Conservation (phyloP, 2,329 filamentous ascomycete genomes). For the Neonectria neomacrospora region DNA sequence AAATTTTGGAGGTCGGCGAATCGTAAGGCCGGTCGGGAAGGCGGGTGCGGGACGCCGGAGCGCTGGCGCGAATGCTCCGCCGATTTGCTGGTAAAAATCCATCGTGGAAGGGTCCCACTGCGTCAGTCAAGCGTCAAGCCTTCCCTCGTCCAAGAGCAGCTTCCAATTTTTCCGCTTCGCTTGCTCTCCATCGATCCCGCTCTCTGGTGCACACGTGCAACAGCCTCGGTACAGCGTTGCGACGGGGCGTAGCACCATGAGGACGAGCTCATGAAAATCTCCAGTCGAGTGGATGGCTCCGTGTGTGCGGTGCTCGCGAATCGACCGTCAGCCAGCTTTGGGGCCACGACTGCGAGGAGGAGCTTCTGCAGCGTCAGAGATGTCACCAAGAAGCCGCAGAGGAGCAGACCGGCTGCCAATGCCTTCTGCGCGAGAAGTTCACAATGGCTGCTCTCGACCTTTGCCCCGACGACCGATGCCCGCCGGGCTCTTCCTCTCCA, state of each 20-base stretch:
- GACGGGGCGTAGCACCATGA: conserved; percentile 54
- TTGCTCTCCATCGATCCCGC: neutral
- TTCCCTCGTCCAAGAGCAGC: conserved; percentile 36
- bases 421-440: conserved; percentile 49
- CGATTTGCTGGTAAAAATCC: conserved; percentile 39
- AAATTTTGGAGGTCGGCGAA: conserved; percentile 49
- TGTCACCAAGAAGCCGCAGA: conserved; percentile 31
- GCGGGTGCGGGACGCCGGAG: conserved; percentile 33
- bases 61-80: conserved; percentile 34
- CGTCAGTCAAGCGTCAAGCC: conserved; percentile 19
- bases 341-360: conserved; percentile 40
- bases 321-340: conserved; percentile 52
- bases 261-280: conserved; percentile 69
- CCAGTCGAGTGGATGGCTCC: conserved; percentile 69
- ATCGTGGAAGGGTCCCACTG: conserved; percentile 38
- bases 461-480: conserved; percentile 45
- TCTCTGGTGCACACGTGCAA: conserved; percentile 1
- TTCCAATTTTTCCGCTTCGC: neutral
- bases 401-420: conserved; percentile 17
- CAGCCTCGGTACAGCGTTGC: conserved; percentile 28
- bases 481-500: conserved; percentile 26
- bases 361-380: conserved; percentile 40
- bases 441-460: conserved; percentile 56
- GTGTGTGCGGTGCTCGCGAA: conserved; percentile 66
- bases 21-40: conserved; percentile 44